Conservation (phyloP, 225 moss, liverwort and hornwort genomes). For the Asterella californica region DNA sequence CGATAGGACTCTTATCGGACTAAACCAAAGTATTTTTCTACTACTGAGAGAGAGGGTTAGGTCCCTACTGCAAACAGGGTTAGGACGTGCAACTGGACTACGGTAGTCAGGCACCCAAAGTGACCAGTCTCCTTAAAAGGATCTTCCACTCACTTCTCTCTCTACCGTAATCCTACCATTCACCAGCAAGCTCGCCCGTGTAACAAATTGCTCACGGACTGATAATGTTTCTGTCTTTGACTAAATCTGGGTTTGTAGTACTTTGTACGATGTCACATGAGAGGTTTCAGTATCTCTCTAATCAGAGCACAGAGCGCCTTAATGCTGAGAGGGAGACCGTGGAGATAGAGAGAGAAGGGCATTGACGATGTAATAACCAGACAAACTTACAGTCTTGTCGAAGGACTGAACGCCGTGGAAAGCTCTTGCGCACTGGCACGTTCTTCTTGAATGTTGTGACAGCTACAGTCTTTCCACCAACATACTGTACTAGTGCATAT, state of each 20-base stretch:
- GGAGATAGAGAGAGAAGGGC: neutral
- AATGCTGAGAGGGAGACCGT: neutral
- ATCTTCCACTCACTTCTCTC: neutral
- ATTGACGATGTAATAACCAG: neutral
- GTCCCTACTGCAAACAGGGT: neutral
- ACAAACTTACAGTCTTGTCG: neutral
- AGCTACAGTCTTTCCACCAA: neutral
- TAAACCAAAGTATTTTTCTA: neutral
- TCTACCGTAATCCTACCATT: neutral
- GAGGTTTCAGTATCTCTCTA: neutral
- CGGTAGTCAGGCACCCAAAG: neutral
- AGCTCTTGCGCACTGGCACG: neutral
- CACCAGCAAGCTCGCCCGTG: neutral
- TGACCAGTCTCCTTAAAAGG: neutral
- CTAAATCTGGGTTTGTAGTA: neutral
- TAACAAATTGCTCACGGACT: neutral
- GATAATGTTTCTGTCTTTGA: neutral
- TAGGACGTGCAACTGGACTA: neutral
- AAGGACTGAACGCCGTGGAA: neutral
- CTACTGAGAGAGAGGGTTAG: neutral
- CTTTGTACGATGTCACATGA: neutral
- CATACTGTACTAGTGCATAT: neutral
- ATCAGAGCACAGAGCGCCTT: neutral
- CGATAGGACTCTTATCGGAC: neutral
- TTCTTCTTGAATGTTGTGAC: conserved; percentile 3